phyloP scores from a whole-genome alignment of 2,329 filamentous ascomycete species.

The Paecilomyces sp. region DNA sequence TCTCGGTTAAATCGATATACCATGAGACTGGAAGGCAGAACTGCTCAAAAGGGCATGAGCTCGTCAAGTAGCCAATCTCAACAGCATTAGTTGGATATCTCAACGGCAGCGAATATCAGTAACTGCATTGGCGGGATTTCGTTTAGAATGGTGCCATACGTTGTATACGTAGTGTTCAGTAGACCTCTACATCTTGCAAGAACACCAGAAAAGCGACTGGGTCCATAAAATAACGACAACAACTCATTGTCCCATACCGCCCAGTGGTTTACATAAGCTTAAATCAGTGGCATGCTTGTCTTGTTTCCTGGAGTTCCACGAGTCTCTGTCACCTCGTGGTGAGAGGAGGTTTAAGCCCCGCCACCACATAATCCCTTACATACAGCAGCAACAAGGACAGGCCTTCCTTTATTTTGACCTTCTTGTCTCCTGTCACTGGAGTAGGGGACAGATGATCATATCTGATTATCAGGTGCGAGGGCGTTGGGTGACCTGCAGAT shows the following conservation, averaged over 20 bases:
- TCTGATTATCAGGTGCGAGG: not conserved
- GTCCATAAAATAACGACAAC: too few species aligned
- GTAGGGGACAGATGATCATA: not conserved
- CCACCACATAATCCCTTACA: not conserved
- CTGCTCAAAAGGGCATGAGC: too few species aligned
- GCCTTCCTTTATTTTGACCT: not conserved
- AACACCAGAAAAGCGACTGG: not conserved
- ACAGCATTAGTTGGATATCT: too few species aligned
- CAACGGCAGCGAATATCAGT: too few species aligned
- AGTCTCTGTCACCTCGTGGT: not conserved
- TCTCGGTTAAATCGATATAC: not conserved
- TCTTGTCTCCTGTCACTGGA: not conserved
- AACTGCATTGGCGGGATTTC: too few species aligned
- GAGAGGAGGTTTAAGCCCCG: not conserved
- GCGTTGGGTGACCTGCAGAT: not conserved
- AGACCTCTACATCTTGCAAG: not conserved
- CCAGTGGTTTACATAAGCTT: not conserved
- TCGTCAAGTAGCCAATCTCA: too few species aligned
- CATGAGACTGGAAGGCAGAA: not conserved
- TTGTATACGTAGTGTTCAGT: too few species aligned
- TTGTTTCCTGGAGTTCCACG: not conserved
- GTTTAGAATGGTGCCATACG: too few species aligned
- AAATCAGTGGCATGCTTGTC: not conserved
- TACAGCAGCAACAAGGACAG: not conserved
- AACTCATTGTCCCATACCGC: too few species aligned